These are phyloP conservation scores for Tylopilus balloui DNA, from an alignment of 768 basidiomycete genomes.

Conservation along the genomic window DNA sequence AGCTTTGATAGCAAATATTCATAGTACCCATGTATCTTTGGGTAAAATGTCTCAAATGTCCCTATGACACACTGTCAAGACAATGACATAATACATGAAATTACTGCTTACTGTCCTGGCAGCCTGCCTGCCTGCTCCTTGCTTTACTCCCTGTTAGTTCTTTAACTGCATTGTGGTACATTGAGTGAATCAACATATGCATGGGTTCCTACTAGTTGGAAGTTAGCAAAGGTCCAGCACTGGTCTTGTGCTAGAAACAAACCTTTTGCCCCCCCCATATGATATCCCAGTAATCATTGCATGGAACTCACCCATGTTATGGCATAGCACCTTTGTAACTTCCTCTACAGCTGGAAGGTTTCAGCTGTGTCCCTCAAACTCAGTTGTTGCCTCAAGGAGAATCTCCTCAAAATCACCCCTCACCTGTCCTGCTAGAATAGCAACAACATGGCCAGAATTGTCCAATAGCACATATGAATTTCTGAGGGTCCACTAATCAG, in stretches of 20 bases:
- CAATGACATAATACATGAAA: too few species aligned
- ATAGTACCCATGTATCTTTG: not conserved
- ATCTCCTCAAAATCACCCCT: not conserved
- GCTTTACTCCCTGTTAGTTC: not conserved
- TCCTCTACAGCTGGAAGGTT: too few species aligned
- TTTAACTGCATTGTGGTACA: not conserved
- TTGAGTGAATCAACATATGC: fast-evolving
- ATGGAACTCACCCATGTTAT: not conserved
- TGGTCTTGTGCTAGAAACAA: not conserved
- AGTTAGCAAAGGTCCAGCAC: too few species aligned
- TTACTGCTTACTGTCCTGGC: not conserved
- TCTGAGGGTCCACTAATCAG: too few species aligned
- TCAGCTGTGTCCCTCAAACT: too few species aligned
- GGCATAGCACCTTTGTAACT: too few species aligned
- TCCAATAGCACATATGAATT: not conserved
- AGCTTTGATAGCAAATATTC: not conserved
- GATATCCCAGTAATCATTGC: not conserved
- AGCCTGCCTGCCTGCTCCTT: not conserved
- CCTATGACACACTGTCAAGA: too few species aligned
- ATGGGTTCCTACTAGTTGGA: not conserved
- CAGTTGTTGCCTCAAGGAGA: too few species aligned
- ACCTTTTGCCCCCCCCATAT: not conserved
- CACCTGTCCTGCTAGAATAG: not conserved
- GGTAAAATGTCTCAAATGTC: not conserved
- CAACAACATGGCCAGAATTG: not conserved